Percentiles rank a stretch among this genome's conserved stretches.
phyloP scores from a whole-genome alignment of 2,329 filamentous ascomycete genomes.

The Exophiala bonariae region DNA sequence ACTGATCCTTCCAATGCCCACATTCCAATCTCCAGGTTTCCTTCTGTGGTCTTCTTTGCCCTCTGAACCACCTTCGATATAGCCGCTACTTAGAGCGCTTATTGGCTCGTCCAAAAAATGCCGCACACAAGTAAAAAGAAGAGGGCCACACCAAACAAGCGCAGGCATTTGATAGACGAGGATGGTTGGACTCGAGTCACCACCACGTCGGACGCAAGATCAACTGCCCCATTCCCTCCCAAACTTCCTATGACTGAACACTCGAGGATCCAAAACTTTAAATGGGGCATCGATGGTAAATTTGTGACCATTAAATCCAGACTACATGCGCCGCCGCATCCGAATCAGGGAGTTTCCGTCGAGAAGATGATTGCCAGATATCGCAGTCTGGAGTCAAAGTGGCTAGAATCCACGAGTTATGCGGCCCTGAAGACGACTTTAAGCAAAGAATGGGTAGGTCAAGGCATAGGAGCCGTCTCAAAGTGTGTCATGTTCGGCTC shows the following conservation, averaged over 20 bases:
- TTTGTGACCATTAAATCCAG: background rate
- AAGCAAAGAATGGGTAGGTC: background rate
- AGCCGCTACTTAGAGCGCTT: too few relatives aligned
- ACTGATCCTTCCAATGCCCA: too few relatives aligned
- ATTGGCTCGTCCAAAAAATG: conserved; percentile 14
- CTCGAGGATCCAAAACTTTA: background rate
- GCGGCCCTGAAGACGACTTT: background rate
- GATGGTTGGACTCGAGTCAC: conserved; percentile 23
- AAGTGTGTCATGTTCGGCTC: conserved; percentile 21
- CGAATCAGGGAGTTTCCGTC: background rate
- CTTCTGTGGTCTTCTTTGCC: too few relatives aligned
- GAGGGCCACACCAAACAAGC: conserved; percentile 10
- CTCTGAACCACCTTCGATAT: too few relatives aligned
- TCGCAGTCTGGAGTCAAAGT: background rate
- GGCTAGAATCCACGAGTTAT: background rate
- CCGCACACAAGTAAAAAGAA: conserved; percentile 24
- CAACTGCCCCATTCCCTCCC: background rate
- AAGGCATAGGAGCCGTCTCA: background rate
- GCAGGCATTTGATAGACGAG: conserved; percentile 18
- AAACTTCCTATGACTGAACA: too few relatives aligned
- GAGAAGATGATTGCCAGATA: background rate
- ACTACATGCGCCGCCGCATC: background rate
- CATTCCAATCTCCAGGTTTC: too few relatives aligned
- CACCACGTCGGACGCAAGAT: background rate
- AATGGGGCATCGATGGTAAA: background rate